A percentile compares a stretch with the other conserved stretches of the same genome.
Evolutionary conservation across 176 grass and related monocot genomes (phyloP).

Genomic region (Poa pratensis): DNA sequence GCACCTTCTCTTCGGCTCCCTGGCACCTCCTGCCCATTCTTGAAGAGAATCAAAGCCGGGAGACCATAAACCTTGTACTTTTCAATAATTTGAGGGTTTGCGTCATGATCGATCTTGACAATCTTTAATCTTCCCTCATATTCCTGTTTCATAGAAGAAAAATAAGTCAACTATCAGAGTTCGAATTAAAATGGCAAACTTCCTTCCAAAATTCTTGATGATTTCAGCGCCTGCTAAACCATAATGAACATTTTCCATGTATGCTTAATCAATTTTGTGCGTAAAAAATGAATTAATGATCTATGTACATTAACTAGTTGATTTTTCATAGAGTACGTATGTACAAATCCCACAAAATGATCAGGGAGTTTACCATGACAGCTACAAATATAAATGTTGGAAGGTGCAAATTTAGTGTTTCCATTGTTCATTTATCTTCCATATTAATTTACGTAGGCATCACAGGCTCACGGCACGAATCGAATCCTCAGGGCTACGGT

Average conservation of each 20-base stretch:
- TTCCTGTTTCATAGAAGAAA: slow-evolving; percentile 56
- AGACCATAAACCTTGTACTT: slow-evolving; percentile 87
- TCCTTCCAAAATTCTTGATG: not conserved
- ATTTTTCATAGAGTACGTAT: not conserved
- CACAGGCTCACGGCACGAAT: not conserved
- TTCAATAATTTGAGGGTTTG: slow-evolving; percentile 74
- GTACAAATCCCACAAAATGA: not conserved
- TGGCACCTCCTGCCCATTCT: slow-evolving; percentile 80
- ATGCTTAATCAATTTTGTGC: not conserved
- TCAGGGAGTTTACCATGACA: not conserved
- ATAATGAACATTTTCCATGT: not conserved
- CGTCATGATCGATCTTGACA: slow-evolving; percentile 93
- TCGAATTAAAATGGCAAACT: not conserved
- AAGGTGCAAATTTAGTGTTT: not conserved
- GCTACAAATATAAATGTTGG: not conserved
- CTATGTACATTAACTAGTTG: no score
- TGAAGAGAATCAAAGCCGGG: slow-evolving; percentile 87
- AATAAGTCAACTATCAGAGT: slow-evolving; percentile 30
- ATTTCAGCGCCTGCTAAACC: not conserved
- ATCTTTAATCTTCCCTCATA: slow-evolving; percentile 74
- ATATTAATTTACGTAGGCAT: not conserved
- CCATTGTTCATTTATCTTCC: not conserved
- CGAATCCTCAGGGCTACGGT: not conserved
- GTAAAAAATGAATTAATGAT: no score
- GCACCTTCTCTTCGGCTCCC: slow-evolving; percentile 89